phyloP scores from a whole-genome alignment of 768 basidiomycete species.

The Tricholoma terreum region DNA sequence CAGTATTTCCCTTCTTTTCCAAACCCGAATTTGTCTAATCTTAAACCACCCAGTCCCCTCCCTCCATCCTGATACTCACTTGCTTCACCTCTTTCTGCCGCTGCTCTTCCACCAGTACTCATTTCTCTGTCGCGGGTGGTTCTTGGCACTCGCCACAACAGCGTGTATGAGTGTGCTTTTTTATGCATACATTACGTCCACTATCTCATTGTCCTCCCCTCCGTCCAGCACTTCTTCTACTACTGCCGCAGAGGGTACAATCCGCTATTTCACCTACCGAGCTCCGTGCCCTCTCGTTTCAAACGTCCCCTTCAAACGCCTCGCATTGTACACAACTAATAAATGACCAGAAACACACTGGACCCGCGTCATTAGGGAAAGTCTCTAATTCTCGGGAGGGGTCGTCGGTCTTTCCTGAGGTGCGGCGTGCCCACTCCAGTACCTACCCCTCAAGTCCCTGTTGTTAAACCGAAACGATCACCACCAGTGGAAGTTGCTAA shows the following conservation, averaged over 20 bases:
- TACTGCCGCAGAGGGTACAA: conserved; percentile 30
- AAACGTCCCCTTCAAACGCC: conserved; percentile 36
- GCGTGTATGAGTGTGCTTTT: conserved; percentile 63
- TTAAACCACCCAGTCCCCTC: too few relatives aligned
- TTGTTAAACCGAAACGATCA: conserved; percentile 1
- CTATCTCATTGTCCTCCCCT: conserved; percentile 28
- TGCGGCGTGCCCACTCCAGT: conserved; percentile 49
- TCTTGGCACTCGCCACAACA: conserved; percentile 47
- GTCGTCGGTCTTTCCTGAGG: conserved; percentile 64
- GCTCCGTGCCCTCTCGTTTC: conserved; percentile 48
- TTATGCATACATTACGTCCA: conserved; percentile 36
- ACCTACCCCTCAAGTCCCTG: conserved; percentile 15
- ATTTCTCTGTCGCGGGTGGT: conserved; percentile 47
- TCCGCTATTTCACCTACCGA: conserved; percentile 66
- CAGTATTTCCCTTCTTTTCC: too few relatives aligned
- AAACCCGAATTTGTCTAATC: too few relatives aligned
- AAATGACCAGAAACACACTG: conserved; percentile 66
- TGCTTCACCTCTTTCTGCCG: conserved; percentile 49
- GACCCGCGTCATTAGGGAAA: conserved; percentile 55
- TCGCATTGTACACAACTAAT: conserved; percentile 56
- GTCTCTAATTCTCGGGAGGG: conserved; percentile 56
- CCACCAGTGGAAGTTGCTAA: conserved; percentile 19
- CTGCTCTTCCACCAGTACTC: conserved; percentile 47
- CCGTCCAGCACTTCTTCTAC: conserved; percentile 61
- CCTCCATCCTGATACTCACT: too few relatives aligned